These are phyloP conservation scores for Ophiostoma perfectum DNA, from an alignment of 2,329 filamentous ascomycete genomes.

Conservation along the genomic window DNA sequence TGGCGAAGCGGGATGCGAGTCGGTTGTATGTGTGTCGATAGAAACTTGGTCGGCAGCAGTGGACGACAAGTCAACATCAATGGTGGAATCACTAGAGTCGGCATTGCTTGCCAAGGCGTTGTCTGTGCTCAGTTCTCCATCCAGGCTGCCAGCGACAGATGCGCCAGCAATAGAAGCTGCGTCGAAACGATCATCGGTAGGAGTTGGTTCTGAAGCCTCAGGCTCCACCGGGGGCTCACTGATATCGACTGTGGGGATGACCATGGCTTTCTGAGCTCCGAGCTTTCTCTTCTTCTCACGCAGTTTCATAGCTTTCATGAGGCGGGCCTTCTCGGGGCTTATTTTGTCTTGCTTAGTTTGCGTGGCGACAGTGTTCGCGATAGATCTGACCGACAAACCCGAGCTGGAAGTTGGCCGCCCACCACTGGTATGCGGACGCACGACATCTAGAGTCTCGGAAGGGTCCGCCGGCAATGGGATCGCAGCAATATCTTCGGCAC, in stretches of 20 bases:
- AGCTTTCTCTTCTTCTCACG: slow-evolving; percentile 69
- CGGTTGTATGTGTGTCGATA: slow-evolving; percentile 43
- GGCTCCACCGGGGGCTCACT: slow-evolving; percentile 23
- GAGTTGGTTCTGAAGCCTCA: not conserved
- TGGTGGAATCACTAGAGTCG: no score
- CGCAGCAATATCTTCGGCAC: not conserved
- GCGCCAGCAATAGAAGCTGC: slow-evolving; percentile 10
- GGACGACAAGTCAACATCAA: no score
- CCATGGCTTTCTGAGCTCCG: slow-evolving; percentile 32
- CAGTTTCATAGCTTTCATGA: slow-evolving; percentile 92
- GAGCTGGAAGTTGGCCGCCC: slow-evolving; percentile 43
- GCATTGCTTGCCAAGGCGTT: not conserved
- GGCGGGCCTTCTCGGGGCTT: slow-evolving; percentile 80
- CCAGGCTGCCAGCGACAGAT: not conserved
- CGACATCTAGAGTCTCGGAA: slow-evolving; percentile 30
- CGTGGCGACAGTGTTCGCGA: slow-evolving; percentile 39
- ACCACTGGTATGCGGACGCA: slow-evolving; percentile 34
- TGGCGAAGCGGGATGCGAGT: slow-evolving; percentile 56
- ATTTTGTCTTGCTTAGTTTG: slow-evolving; percentile 48
- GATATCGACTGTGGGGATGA: slow-evolving; percentile 30
- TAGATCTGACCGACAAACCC: slow-evolving; percentile 40
- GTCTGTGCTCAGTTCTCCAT: not conserved
- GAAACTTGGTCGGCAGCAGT: slow-evolving; percentile 42
- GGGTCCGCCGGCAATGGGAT: slow-evolving; percentile 34
- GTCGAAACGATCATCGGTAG: slow-evolving; percentile 9